phyloP scores from a whole-genome alignment of 108 stramenopile genomes.

The Discostella stelligeroides region DNA sequence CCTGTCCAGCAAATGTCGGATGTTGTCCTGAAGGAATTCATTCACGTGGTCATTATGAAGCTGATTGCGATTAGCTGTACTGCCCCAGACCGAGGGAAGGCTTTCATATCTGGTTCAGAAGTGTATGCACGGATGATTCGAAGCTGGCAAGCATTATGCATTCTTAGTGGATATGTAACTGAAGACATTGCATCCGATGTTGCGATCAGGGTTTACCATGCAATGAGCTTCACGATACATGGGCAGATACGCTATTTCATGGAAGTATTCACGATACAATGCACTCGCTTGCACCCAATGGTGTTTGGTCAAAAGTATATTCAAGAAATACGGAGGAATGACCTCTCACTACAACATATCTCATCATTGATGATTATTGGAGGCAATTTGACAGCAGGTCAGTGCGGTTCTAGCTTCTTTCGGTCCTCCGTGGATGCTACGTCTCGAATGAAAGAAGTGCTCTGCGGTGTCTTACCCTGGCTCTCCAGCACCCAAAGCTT shows the following conservation, averaged over 20 bases:
- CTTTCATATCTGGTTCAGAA: constrained; percentile 71
- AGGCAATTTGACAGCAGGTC: constrained; percentile 75
- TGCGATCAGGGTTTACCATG: constrained; percentile 53
- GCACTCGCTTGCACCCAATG: constrained; percentile 56
- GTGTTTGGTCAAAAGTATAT: constrained; percentile 62
- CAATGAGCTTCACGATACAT: constrained; percentile 64
- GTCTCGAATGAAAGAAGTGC: constrained; percentile 54
- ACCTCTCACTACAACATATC: constrained; percentile 73
- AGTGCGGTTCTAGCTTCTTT: constrained; percentile 66
- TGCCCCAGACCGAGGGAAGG: constrained; percentile 32
- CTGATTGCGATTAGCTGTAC: constrained; percentile 62
- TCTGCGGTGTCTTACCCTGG: constrained; percentile 83
- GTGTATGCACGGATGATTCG: constrained; percentile 72
- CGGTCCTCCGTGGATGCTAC: constrained; percentile 15
- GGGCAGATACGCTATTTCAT: constrained; percentile 85
- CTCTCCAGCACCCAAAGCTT: constrained; percentile 87
- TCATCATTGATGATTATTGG: constrained; percentile 81
- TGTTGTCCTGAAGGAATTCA: constrained; percentile 59
- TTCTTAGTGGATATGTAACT: constrained; percentile 73
- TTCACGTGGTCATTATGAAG: constrained; percentile 61
- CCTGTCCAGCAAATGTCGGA: constrained; percentile 44
- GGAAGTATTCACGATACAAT: constrained; percentile 82
- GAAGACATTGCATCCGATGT: constrained; percentile 60
- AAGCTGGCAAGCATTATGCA: constrained; percentile 83
- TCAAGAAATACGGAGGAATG: constrained; percentile 59